Conservation (phyloP, 345 rosid genomes). For the Syzygium aqueum region DNA sequence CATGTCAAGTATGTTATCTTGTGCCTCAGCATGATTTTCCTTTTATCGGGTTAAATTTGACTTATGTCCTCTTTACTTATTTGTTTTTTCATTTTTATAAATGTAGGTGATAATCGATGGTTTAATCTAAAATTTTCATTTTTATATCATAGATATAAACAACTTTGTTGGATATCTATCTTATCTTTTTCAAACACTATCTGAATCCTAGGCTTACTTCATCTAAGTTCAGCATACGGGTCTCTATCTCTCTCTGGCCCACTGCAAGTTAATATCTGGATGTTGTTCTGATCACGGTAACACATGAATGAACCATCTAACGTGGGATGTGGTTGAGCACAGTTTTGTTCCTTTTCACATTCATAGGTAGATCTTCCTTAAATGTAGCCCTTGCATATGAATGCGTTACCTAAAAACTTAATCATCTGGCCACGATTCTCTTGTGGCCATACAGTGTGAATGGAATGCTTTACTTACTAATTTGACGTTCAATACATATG, state of each 20-base stretch:
- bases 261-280: neutral
- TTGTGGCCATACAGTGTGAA: neutral
- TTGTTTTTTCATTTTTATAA: neutral
- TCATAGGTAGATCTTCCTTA: neutral
- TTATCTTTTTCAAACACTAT: neutral
- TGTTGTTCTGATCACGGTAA: neutral
- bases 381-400: neutral
- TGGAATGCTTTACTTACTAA: neutral
- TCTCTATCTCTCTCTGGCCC: neutral
- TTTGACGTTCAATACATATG: neutral
- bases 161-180: neutral
- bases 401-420: neutral
- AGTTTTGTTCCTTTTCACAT: neutral
- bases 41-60: neutral
- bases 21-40: neutral
- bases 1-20: slow-evolving; percentile 34
- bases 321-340: neutral
- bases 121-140: neutral
- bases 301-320: neutral
- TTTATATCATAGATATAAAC: neutral
- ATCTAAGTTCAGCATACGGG: neutral
- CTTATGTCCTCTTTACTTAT: neutral
- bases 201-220: neutral
- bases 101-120: neutral
- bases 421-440: neutral